These are phyloP conservation scores for Solanum boliviense DNA, from an alignment of 257 asterid species.

Conservation along the genomic window DNA sequence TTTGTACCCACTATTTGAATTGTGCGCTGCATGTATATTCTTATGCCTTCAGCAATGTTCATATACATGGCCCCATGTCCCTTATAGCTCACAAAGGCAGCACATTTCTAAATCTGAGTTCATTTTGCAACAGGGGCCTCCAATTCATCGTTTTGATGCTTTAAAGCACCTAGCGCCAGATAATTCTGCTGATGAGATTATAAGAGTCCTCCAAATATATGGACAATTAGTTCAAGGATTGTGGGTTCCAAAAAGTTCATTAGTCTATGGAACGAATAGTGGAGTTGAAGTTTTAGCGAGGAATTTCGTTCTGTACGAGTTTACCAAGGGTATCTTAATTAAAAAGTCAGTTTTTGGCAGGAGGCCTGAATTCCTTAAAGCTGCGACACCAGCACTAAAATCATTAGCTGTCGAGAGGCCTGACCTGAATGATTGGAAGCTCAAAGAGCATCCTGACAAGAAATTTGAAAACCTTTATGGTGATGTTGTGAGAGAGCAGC, in stretches of 20 bases:
- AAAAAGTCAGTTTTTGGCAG: slow-evolving; percentile 17
- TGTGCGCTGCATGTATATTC: background rate
- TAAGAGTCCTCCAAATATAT: slow-evolving; percentile 44
- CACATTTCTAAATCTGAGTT: slow-evolving; percentile 11
- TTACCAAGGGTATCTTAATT: slow-evolving; percentile 43
- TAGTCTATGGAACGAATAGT: slow-evolving; percentile 29
- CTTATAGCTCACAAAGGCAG: background rate
- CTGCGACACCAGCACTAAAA: slow-evolving; percentile 38
- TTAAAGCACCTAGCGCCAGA: slow-evolving; percentile 68
- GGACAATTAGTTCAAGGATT: slow-evolving; percentile 84
- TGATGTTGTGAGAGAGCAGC: slow-evolving; percentile 41
- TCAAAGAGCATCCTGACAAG: slow-evolving; percentile 54
- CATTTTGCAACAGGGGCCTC: slow-evolving; percentile 51
- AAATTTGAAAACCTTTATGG: slow-evolving; percentile 43
- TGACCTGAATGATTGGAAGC: slow-evolving; percentile 59
- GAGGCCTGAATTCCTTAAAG: slow-evolving; percentile 4
- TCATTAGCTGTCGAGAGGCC: slow-evolving; percentile 48
- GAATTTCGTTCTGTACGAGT: slow-evolving; percentile 48
- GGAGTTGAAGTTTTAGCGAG: slow-evolving; percentile 35
- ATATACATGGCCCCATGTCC: background rate
- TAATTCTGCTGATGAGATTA: slow-evolving; percentile 47
- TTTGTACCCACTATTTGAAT: slow-evolving; percentile 11
- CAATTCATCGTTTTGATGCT: slow-evolving; percentile 63
- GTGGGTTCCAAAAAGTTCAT: slow-evolving; percentile 64
- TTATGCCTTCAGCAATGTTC: background rate